Evolutionary conservation across 768 basidiomycete species (phyloP), one percentile per base, ranked within the genome.

Genomic region (Hysterangium stoloniferum): DNA sequence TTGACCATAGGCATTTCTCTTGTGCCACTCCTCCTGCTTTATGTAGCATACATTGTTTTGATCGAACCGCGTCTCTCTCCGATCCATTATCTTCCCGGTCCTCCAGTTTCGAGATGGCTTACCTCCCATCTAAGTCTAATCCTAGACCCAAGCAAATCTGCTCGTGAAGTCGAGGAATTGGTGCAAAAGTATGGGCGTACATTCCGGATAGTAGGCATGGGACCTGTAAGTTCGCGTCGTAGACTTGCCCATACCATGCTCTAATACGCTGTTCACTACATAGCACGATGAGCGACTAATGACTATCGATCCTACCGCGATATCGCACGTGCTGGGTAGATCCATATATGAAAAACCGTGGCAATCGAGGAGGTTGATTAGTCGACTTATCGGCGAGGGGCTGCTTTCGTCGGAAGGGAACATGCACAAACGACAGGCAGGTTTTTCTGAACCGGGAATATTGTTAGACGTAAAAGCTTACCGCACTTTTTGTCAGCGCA

Each of bases 261-360:
- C 19, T 28, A 43, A 15, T 17, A 25, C 15, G 27, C 17, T 34
- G 24, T 43, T 36, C 3, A 15, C 20, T 11, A 4, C 15, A 17
- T 52, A 90, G 86, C 86, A 82, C 78, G 87, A 86, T 53, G 73
- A 80, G 35, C 80, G 92, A 31, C 76, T 95, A 1, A 70, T 90
- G 48, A 87, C 89, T 0, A 71, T 90, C 36, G 92, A 95, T 61
- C 86, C 90, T 4, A 62, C 76, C 20, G 84, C 91, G 0, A 62
- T 94, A 28, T 65, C 74, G 9, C 81, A 94, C 59, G 74, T 95
- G 33, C 68, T 93, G 44, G 82, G 84, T 58, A 77, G 89, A 51
- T 72, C 80, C 12, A 71, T 80, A 32, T 92, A 89, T 60, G 84
- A 89, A 61, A 95, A 95, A 62, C 89, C 92, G 8, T 83, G 78